Evolutionary conservation across 73 alveolate species (phyloP).

Genomic region (Blepharisma japonicum): DNA sequence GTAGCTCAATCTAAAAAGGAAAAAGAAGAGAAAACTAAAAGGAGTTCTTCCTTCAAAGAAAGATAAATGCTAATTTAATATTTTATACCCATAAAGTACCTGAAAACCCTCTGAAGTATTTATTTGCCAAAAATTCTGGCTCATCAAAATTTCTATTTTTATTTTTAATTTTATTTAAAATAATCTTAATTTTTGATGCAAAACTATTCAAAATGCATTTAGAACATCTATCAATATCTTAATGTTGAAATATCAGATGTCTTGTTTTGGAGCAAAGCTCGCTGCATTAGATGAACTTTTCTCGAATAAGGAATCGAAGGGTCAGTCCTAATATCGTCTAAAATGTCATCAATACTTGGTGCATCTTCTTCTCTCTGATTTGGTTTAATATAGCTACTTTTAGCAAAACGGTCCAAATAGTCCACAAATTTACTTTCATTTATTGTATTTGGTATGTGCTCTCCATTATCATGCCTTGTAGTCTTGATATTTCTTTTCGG

Average conservation of each 20-base stretch:
- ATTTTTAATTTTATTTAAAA: too few relatives aligned
- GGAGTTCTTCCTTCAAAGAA: too few relatives aligned
- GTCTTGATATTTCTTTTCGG: neutral
- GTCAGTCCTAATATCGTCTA: slow-evolving; percentile 21
- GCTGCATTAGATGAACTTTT: neutral
- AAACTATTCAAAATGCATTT: too few relatives aligned
- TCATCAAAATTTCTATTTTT: too few relatives aligned
- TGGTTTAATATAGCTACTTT: slow-evolving; percentile 9
- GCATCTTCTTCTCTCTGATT: neutral
- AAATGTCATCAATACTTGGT: neutral
- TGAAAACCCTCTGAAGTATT: too few relatives aligned
- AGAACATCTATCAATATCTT: too few relatives aligned
- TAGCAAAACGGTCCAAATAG: slow-evolving; percentile 11
- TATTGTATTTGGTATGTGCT: neutral
- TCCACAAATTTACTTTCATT: neutral
- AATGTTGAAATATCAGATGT: too few relatives aligned
- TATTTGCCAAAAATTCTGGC: too few relatives aligned
- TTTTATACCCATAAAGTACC: too few relatives aligned
- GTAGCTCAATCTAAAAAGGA: neutral
- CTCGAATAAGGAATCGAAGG: neutral
- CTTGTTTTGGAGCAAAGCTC: neutral
- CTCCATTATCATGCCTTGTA: slow-evolving; percentile 16
- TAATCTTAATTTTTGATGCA: too few relatives aligned
- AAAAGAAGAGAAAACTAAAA: slow-evolving; percentile 5
- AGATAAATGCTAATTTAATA: too few relatives aligned